These are phyloP conservation scores for Paraconiothyrium sp. DNA, from an alignment of 2,329 filamentous ascomycete species.

Conservation along the genomic window DNA sequence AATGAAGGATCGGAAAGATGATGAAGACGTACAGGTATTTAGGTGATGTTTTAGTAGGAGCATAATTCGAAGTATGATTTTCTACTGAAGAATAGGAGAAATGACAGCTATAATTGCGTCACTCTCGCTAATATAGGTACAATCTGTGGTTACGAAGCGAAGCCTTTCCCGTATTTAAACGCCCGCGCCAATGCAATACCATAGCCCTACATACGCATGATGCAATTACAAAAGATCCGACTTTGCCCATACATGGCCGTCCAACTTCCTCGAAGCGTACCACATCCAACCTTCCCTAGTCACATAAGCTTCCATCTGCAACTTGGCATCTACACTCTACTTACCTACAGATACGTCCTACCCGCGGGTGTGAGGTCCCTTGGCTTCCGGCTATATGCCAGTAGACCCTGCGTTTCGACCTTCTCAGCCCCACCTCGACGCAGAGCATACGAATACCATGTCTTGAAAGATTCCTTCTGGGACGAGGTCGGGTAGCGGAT, in stretches of 20 bases:
- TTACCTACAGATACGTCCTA: constrained; percentile 44
- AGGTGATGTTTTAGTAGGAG: too few species aligned
- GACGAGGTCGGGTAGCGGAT: constrained; percentile 41
- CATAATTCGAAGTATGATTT: too few species aligned
- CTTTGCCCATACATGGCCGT: not conserved
- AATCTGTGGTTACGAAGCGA: too few species aligned
- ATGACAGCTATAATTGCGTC: too few species aligned
- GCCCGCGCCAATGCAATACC: not conserved
- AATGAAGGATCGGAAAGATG: too few species aligned
- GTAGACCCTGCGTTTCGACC: constrained; percentile 26
- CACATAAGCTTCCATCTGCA: not conserved
- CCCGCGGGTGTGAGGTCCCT: constrained; percentile 39
- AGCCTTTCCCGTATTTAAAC: too few species aligned
- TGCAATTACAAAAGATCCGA: too few species aligned
- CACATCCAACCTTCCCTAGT: constrained; percentile 4
- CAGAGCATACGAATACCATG: constrained; percentile 49
- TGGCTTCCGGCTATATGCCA: constrained; percentile 36
- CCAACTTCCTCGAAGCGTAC: not conserved
- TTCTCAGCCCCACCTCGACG: constrained; percentile 35
- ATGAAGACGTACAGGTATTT: too few species aligned
- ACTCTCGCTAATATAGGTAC: too few species aligned
- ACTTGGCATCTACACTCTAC: not conserved
- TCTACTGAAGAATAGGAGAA: too few species aligned
- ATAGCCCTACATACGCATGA: not conserved
- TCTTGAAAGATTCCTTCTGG: constrained; percentile 48